Base-by-base conservation (phyloP, 495 filamentous ascomycete genomes). In the Xylaria flabelliformis region DNA sequence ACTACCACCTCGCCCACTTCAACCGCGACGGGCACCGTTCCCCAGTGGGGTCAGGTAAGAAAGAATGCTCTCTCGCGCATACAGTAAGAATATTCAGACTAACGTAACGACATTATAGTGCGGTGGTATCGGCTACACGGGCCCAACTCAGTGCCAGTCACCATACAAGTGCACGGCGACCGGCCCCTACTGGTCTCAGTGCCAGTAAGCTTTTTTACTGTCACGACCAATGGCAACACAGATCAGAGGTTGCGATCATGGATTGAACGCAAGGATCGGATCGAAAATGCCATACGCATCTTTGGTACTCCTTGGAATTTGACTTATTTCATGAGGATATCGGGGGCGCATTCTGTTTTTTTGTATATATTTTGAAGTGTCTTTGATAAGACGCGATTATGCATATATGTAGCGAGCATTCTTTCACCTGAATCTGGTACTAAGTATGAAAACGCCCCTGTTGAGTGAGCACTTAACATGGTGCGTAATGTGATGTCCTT, bases 111-210 rank as follows among this genome's bases (percentile, higher is more conserved):
- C 6, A 64, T 65, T n/a, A 64, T 64, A 79, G 69, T 79, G 77
- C 65, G 77, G 77, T 51, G 77, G 77, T 26, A n/a, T 70, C 4
- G 77, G 77, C 46, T 79, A 76, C 69, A 78, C 77, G 1, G 77
- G 77, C 13, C 73, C 77, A 12, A 78, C 77, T n/a, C 15, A 72
- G 24, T 79, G 77, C 36, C 44, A 73, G 46, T 46, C 77, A 6
- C 77, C 77, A 3, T 79, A 77, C 64, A 77, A 36, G 7, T 79
- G 77, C 44, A 67, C 70, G 3, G 15, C 5, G 19, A 58, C 53
- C 4, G 55, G 69, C 56, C 29, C 5, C 51, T 74, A 53, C 41
- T 74, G 73, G 73, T 58, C 73, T n/a, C 73, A 74, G 44, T 74
- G 73, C 64, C 50, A 72, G 63, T 74, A 74, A 64, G 4, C 21